Evolutionary conservation across 306 rosid genomes (phyloP), one percentile per base, ranked within the genome.

Genomic region (Delonix regia): DNA sequence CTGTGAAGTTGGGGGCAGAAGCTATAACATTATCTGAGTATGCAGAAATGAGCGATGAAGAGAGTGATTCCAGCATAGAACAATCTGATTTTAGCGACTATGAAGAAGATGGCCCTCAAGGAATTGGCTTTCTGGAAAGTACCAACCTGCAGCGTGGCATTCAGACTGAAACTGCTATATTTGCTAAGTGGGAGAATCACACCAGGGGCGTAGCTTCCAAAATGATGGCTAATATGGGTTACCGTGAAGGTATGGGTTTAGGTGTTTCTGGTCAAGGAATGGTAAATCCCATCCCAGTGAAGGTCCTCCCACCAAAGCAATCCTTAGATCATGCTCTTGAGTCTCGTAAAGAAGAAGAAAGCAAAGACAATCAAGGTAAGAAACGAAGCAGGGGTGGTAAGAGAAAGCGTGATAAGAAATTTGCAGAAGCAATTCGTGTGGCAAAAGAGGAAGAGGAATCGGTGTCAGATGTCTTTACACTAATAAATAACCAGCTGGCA

Each of bases 211-310:
- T 95, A 71, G 96, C 99, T 52, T 95, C 98, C 74, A 95, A 88
- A 90, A 95, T 95, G 98, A 95, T 93, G 99, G 91, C 99, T 74
- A 89, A 86, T 73, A 95, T 91, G 98, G 99, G 99, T 76, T 93
- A 86, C 74, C 86, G 81, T 36, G 98, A 91, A 78, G 99, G 99
- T 53, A 89, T 81, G 91, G 99, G 99, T 73, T 83, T 95, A 70
- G 99, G 99, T 22, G 78, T 71, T 79, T 88, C 93, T 61, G 99
- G 99, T 69, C 99, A 95, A 83, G 98, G 99, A 52, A 92, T 91
- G 85, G 53, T 91, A 69, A 60, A 89, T 79, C 99, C 99, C 45
- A 80, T 95, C 39, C 74, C 81, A 33, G 98, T 88, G 80, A 88
- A 91, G 83, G 96, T 85, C 70, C 94, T 92, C 69, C 98, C 98